These are phyloP conservation scores for Anthostomella pinea DNA, from an alignment of 2,329 filamentous ascomycete genomes.

Conservation along the genomic window DNA sequence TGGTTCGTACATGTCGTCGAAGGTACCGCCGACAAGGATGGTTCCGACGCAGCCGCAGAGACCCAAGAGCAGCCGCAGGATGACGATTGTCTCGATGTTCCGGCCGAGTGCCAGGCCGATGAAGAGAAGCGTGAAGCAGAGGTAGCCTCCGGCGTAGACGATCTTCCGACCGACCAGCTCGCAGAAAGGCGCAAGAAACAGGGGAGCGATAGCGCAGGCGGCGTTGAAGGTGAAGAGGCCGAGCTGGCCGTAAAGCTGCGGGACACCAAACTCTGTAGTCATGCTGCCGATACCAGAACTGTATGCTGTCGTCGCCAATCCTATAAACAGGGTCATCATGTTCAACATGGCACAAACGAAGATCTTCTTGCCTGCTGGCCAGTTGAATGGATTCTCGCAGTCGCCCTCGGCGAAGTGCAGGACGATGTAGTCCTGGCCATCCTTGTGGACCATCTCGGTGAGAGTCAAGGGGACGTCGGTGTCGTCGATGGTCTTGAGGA, in stretches of 20 bases:
- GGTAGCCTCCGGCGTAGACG: slow-evolving; percentile 44
- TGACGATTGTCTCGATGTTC: slow-evolving; percentile 47
- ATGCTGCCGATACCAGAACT: slow-evolving; percentile 47
- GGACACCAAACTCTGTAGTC: slow-evolving; percentile 41
- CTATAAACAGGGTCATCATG: slow-evolving; percentile 52
- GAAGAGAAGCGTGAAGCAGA: slow-evolving; percentile 45
- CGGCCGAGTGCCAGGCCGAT: slow-evolving; percentile 45
- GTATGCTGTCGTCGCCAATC: slow-evolving; percentile 52
- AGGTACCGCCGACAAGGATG: slow-evolving; percentile 48
- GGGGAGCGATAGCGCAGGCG: slow-evolving; percentile 44
- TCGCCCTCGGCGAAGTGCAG: slow-evolving; percentile 45
- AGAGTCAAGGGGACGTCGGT: slow-evolving; percentile 48
- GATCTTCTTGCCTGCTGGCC: slow-evolving; percentile 41
- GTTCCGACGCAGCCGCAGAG: slow-evolving; percentile 49
- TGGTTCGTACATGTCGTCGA: slow-evolving; percentile 47
- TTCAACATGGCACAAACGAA: slow-evolving; percentile 46
- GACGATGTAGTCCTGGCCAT: slow-evolving; percentile 44
- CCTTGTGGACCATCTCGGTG: slow-evolving; percentile 38
- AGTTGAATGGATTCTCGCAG: slow-evolving; percentile 51
- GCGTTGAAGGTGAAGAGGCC: slow-evolving; percentile 51
- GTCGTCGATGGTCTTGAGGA: slow-evolving; percentile 42
- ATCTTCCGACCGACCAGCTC: slow-evolving; percentile 46
- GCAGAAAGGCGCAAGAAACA: slow-evolving; percentile 48
- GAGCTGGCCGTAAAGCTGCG: slow-evolving; percentile 42
- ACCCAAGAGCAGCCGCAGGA: slow-evolving; percentile 45